Evolutionary conservation across 2,329 filamentous ascomycete genomes (phyloP).

Genomic region (Alternaria triticina): DNA sequence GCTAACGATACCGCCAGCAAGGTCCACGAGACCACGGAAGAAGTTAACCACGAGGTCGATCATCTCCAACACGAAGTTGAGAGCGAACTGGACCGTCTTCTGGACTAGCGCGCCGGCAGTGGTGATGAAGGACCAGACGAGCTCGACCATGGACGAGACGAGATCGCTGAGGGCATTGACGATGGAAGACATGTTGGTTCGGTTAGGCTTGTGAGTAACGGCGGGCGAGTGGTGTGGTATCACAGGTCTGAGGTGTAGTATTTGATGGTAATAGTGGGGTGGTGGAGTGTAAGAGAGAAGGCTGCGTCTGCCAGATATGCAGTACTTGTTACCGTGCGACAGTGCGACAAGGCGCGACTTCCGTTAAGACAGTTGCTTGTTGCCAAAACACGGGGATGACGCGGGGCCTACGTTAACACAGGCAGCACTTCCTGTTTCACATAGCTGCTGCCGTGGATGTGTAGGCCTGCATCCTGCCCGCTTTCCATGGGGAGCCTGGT

Average conservation of each 20-base stretch:
- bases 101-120: constrained; percentile 42
- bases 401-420: constrained; percentile 25
- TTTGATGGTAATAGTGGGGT: neutral
- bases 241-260: neutral
- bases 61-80: constrained; percentile 34
- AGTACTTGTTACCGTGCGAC: neutral
- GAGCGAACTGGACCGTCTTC: constrained; percentile 35
- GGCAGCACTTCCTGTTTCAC: neutral
- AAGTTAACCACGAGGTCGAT: constrained; percentile 42
- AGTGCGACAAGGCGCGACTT: constrained; percentile 8
- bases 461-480: neutral
- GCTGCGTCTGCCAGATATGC: neutral
- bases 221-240: constrained; percentile 1
- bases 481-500: constrained; percentile 16
- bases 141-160: constrained; percentile 39
- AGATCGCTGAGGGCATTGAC: constrained; percentile 41
- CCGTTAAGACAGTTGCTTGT: neutral
- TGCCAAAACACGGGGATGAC: constrained; percentile 20
- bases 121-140: constrained; percentile 46
- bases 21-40: constrained; percentile 40
- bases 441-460: constrained; percentile 15
- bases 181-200: constrained; percentile 41
- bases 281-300: neutral
- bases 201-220: neutral
- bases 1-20: constrained; percentile 41